Evolutionary conservation across 805 yeast genomes (phyloP), one percentile per base, ranked within the genome.

Genomic region (Peterozyma toletana): DNA sequence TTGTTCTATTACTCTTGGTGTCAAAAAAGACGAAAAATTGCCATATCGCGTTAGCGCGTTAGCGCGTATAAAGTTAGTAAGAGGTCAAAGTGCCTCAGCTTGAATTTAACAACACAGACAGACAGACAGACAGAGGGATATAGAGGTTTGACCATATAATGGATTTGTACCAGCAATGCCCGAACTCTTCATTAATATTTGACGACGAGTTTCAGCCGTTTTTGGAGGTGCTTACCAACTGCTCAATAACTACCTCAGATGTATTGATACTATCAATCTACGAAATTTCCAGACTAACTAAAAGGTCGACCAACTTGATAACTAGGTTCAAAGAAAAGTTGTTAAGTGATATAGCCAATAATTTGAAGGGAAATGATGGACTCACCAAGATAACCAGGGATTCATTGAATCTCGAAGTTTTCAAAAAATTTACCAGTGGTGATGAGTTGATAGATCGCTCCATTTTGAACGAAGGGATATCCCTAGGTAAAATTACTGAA

Each of bases 401-500:
- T 27, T 18, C 35, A 27, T 11, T 39, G 41, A 21, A 44, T 35
- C 56, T 57, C 39, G 45, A 45, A 35, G 5, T 35, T 35, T 30
- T 36, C 39, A 40, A 40, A 35, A 18, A 15, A 2, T 71, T 78
- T 54, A 70, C 84, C 7, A 69, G 82, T 0, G 86, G 86, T 0
- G 80, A 73, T 53, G 57, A 54, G 1, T 52, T 49, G 5, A 49
- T 84, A 1, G 90, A 84, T 54, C 13, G 15, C 5, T 53, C 50
- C 9, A 46, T 64, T 0, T 55, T 84, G 5, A 66, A 69, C 35
- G 83, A 81, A 3, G 91, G 90, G 0, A 65, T 83, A 3, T 71
- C 65, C 2, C 57, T 73, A 2, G 76, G 80, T 2, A 60, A 70
- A 18, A 57, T 84, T 2, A 80, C 89, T 0, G 98, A 90, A 63